phyloP scores from a whole-genome alignment of 495 filamentous ascomycete species.

The Trichodelitschia bisporula region DNA sequence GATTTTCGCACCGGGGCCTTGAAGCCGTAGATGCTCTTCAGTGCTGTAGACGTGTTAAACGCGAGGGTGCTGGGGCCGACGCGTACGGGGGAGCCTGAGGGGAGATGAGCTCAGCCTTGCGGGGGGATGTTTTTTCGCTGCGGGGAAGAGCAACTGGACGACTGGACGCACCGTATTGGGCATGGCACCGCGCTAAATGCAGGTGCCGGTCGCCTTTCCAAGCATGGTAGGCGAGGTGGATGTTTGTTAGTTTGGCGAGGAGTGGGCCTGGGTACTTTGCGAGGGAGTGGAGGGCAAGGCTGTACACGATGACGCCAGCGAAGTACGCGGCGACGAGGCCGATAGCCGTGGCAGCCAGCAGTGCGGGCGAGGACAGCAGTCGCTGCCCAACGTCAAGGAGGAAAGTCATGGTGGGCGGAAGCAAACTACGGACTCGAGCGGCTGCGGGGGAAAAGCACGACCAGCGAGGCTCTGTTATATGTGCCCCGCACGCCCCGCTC shows the following conservation, averaged over 20 bases:
- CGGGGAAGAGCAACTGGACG: not conserved
- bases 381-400: too few relatives aligned
- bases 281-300: slow-evolving; percentile 13
- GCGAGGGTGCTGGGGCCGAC: slow-evolving; percentile 36
- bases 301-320: slow-evolving; percentile 10
- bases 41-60: slow-evolving; percentile 28
- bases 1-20: slow-evolving; percentile 35
- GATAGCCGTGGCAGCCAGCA: too few relatives aligned
- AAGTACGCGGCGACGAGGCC: too few relatives aligned
- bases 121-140: too few relatives aligned
- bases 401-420: too few relatives aligned
- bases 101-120: too few relatives aligned
- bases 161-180: slow-evolving; percentile 6
- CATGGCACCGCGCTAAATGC: slow-evolving; percentile 6
- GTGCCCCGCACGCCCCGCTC: too few relatives aligned
- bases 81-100: slow-evolving; percentile 24
- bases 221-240: slow-evolving; percentile 10
- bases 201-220: slow-evolving; percentile 10
- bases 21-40: slow-evolving; percentile 37
- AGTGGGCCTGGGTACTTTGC: slow-evolving; percentile 12
- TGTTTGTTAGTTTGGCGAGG: slow-evolving; percentile 9
- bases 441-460: too few relatives aligned
- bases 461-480: too few relatives aligned
- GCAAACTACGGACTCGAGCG: too few relatives aligned
- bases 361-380: too few relatives aligned